Evolutionary conservation across 345 rosid species (phyloP), one percentile per base, ranked within the genome.

Genomic region (Eucalyptus erythrocorys): DNA sequence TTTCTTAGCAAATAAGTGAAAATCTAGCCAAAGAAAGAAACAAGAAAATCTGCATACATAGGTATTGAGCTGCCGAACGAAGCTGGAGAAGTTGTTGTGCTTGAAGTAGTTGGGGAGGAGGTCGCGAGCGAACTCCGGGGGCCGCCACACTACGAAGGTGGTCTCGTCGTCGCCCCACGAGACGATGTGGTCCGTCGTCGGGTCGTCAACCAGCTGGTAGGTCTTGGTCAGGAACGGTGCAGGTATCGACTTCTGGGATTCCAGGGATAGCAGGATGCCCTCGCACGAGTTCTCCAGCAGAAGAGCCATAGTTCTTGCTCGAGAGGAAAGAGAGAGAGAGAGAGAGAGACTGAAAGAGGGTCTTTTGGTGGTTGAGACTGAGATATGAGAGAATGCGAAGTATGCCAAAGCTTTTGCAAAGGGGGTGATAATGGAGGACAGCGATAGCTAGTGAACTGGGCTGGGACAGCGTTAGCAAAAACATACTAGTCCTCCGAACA

Each of bases 191-290:
- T 96, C 99, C 3, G 98, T 96, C 89, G 92, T 4, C 19, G 97
- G 98, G 92, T 97, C 99, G 87, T 97, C 99, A 1, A 97, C 99
- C 11, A 97, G 96, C 37, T 97, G 99, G 89, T 97, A 97, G 4
- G 99, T 97, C 92, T 97, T 97, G 1, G 99, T 96, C 87, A 97
- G 93, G 90, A 97, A 97, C n/a, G 99, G 99, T 2, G 99, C 98
- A 0, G 99, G 99, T n/a, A 97, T 97, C 15, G 96, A 93, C 51
- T 96, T 97, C 85, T 97, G 98, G 49, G 98, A 95, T 90, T 96
- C 99, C 6, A 96, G 91, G 86, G 97, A 95, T 27, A 95, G 90
- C 43, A 96, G 89, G 88, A 97, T 90, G n/a, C 97, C 95, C 81
- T 96, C 98, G 85, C 97, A 94, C 21, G 85, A 61, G 86, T 91